phyloP scores from a whole-genome alignment of 1,139 yeast genomes.

The Blastobotrys capitulatus region DNA sequence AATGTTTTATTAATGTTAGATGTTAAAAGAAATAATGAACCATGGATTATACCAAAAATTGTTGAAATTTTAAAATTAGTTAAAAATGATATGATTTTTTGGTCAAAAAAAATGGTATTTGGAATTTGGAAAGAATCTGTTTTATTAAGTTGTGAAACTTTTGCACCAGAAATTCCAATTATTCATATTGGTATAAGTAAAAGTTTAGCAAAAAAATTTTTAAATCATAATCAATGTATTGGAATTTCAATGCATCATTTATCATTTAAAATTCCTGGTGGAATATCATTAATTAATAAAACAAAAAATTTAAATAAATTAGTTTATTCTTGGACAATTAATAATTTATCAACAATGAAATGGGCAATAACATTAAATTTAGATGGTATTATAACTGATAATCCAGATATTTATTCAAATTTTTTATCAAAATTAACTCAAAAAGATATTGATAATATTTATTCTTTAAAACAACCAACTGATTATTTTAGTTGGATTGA shows the following conservation, averaged over 20 bases:
- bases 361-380: constrained; percentile 45
- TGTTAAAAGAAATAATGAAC: constrained; percentile 66
- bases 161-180: constrained; percentile 43
- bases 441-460: constrained; percentile 18
- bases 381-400: constrained; percentile 60
- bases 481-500: constrained; percentile 11
- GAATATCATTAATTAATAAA: constrained; percentile 34
- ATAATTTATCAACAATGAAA: constrained; percentile 40
- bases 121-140: constrained; percentile 79
- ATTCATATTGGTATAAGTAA: constrained; percentile 49
- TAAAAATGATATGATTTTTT: constrained; percentile 49
- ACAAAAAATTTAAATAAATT: constrained; percentile 43
- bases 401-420: constrained; percentile 38
- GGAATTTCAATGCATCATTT: constrained; percentile 42
- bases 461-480: constrained; percentile 15
- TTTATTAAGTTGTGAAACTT: constrained; percentile 45
- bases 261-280: constrained; percentile 40
- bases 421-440: constrained; percentile 14
- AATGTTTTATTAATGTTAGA: constrained; percentile 64
- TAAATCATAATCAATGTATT: constrained; percentile 33
- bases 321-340: constrained; percentile 81
- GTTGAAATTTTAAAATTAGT: constrained; percentile 45
- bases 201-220: constrained; percentile 33
- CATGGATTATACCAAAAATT: constrained; percentile 49
- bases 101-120: constrained; percentile 64